A percentile compares a stretch with the other conserved stretches of the same genome.
phyloP scores from a whole-genome alignment of 805 yeast species.

The Candida nonsorbophila region DNA sequence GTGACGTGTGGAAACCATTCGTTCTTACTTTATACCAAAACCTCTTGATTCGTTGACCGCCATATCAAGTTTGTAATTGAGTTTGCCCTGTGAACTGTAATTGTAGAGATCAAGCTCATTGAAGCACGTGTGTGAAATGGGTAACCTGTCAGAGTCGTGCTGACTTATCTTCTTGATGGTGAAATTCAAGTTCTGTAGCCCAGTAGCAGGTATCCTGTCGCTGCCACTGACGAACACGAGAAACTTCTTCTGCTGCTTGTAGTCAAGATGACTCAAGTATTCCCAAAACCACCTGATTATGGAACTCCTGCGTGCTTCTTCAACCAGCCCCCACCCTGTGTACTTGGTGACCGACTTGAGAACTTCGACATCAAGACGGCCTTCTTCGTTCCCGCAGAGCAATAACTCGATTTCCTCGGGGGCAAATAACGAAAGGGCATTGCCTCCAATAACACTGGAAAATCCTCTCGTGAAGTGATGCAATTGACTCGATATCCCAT shows the following conservation, averaged over 20 bases:
- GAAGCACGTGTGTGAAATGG: slow-evolving; percentile 86
- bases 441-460: slow-evolving; percentile 68
- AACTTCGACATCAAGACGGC: slow-evolving; percentile 58
- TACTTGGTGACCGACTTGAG: slow-evolving; percentile 72
- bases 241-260: slow-evolving; percentile 53
- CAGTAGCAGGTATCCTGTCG: slow-evolving; percentile 90
- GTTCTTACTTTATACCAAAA: slow-evolving; percentile 61
- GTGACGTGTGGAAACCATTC: background rate
- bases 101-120: slow-evolving; percentile 79
- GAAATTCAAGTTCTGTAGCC: slow-evolving; percentile 69
- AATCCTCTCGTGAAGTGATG: slow-evolving; percentile 67
- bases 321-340: slow-evolving; percentile 49
- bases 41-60: slow-evolving; percentile 84
- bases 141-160: slow-evolving; percentile 48
- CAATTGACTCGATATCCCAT: slow-evolving; percentile 48
- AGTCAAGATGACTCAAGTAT: slow-evolving; percentile 45
- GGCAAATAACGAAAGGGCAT: slow-evolving; percentile 72
- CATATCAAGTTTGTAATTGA: slow-evolving; percentile 51
- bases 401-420: slow-evolving; percentile 78
- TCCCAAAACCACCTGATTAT: slow-evolving; percentile 87
- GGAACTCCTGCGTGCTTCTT: slow-evolving; percentile 20
- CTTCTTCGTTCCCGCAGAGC: slow-evolving; percentile 70
- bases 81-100: slow-evolving; percentile 50
- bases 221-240: slow-evolving; percentile 84
- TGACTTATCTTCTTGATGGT: slow-evolving; percentile 44